These are phyloP conservation scores for Tilletia setariae DNA, from an alignment of 1,284 basidiomycete genomes.

Conservation along the genomic window DNA sequence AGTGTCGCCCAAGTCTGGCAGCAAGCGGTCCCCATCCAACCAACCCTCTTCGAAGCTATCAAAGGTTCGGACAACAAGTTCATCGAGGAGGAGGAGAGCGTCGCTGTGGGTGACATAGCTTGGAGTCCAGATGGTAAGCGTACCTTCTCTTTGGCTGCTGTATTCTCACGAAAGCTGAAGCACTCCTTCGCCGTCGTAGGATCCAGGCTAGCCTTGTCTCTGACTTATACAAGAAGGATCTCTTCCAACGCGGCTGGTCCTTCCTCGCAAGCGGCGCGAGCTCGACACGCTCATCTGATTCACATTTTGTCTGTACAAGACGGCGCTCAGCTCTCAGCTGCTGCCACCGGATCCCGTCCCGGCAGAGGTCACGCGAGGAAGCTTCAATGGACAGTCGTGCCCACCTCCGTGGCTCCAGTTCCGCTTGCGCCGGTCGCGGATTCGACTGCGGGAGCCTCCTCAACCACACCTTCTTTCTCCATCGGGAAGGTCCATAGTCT, in stretches of 20 bases:
- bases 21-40: conserved; percentile 23
- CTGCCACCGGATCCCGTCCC: not conserved
- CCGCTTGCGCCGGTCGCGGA: too few species aligned
- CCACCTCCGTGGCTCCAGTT: not conserved
- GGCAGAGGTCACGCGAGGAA: not conserved
- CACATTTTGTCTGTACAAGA: conserved; percentile 32
- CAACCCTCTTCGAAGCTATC: conserved; percentile 24
- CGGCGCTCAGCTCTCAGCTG: conserved; percentile 26
- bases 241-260: conserved; percentile 23
- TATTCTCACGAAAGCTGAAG: too few species aligned
- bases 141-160: too few species aligned
- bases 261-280: not conserved
- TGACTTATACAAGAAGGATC: conserved; percentile 18
- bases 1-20: conserved; percentile 29
- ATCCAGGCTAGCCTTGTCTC: conserved; percentile 27
- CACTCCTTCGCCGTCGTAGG: conserved; percentile 5
- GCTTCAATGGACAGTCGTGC: conserved; percentile 5
- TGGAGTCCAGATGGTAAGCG: conserved; percentile 28
- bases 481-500: not conserved
- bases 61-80: not conserved
- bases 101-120: conserved; percentile 27
- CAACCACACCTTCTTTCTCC: not conserved
- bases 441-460: not conserved
- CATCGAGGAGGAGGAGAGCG: conserved; percentile 27
- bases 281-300: conserved; percentile 21